Percentiles rank a stretch among this genome's conserved stretches.
These are phyloP conservation scores for Monsonia emarginata DNA, from an alignment of 441 rosid genomes.

Conservation along the genomic window DNA sequence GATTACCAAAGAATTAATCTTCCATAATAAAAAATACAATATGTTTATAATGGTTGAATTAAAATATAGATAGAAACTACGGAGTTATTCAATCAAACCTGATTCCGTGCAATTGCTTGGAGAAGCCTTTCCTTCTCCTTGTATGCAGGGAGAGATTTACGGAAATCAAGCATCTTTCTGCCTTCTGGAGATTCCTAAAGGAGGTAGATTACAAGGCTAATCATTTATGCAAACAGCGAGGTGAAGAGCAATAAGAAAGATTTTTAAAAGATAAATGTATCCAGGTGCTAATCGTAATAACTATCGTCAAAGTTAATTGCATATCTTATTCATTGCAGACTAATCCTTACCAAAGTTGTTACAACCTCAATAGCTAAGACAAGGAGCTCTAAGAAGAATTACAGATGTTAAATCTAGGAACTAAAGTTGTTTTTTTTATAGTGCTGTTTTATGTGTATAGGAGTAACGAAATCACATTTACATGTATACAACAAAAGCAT, in stretches of 20 bases:
- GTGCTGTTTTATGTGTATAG: no score
- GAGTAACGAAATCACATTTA: no score
- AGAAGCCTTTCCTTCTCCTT: constrained; percentile 86
- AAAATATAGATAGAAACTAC: not conserved
- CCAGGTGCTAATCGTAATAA: not conserved
- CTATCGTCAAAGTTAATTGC: not conserved
- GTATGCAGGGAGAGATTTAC: constrained; percentile 76
- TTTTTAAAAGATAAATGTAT: not conserved
- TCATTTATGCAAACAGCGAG: not conserved
- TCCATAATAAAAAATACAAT: not conserved
- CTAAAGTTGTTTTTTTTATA: not conserved
- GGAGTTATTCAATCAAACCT: constrained; percentile 32
- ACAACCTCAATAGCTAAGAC: not conserved
- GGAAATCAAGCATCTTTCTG: constrained; percentile 57
- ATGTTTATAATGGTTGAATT: not conserved
- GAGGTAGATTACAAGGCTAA: constrained; percentile 11
- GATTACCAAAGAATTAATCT: not conserved
- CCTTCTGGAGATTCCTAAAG: constrained; percentile 91
- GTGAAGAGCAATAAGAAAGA: not conserved
- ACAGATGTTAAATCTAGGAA: not conserved
- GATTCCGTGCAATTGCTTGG: constrained; percentile 93
- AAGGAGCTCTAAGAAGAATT: not conserved
- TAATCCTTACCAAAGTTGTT: not conserved
- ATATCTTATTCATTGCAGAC: not conserved
- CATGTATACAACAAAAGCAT: no score